Base-by-base conservation (phyloP, 106 monocot genomes). In the Dendrobium nobile region DNA sequence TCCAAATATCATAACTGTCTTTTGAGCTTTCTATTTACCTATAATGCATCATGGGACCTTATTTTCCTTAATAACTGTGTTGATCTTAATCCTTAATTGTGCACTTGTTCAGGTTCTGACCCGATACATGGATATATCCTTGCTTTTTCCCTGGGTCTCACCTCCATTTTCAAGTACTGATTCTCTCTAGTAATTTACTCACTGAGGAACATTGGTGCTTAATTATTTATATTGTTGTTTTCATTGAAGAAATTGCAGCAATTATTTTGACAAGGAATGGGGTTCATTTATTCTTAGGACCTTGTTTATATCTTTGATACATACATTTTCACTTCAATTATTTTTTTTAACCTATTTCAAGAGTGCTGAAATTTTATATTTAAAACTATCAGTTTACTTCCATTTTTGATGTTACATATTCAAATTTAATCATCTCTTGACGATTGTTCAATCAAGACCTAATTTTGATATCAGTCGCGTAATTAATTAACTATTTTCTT, bases 121-220 rank as follows among this genome's bases (percentile, higher is more conserved):
- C 45, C 65, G 20, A 56, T 67, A 65, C 86, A 90, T 80, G 92
- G 90, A 81, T 93, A 88, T 85, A 58, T 88, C 81, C 85, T 93
- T 76, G 90, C 92, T 68, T 26, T 87, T 78, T 81, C 83, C 13
- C 47, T 93, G 88, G 92, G 92, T 42, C 86, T 93, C 77, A 82
- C 88, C 41, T 90, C 92, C 37, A 77, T 84, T 80, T 64, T 93
- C 42, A 93, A 90, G 92, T 93, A 88, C 16, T 41, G 75, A 43
- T 83, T 43, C 41, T 75, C 41, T 27, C 41, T 48, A 31, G 78
- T 33, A 18, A 85, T 75, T 31, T 56, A 55, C 19, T 40, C 51
- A 55, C 40, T 78, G 31, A 26, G 48, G 8, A 42, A 47, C 76
- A 22, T 75, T 7, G 18, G 19, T 74, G 4, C 1, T 44, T 74